Conservation (phyloP, 768 basidiomycete species). For the Coprinopsis marcescibilis region DNA sequence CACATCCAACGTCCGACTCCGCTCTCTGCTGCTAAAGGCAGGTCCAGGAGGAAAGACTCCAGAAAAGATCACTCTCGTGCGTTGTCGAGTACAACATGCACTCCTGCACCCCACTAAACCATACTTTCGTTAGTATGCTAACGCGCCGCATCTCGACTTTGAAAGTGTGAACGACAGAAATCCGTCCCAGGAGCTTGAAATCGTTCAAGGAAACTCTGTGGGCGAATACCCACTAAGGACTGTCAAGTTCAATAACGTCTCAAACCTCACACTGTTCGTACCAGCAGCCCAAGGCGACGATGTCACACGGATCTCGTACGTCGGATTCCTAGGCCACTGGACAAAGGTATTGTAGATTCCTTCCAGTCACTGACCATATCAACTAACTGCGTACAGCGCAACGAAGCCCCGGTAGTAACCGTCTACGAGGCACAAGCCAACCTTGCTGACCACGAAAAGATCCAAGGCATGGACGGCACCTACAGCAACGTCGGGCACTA, state of each 20-base stretch:
- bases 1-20: constrained; percentile 79
- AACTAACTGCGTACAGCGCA: too few species aligned
- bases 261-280: constrained; percentile 78
- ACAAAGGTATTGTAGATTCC: constrained; percentile 56
- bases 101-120: background rate
- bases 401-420: constrained; percentile 71
- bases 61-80: constrained; percentile 60
- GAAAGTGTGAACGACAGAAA: constrained; percentile 56
- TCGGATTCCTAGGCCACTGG: constrained; percentile 83
- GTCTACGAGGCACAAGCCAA: constrained; percentile 89
- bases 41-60: constrained; percentile 81
- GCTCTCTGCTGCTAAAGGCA: constrained; percentile 75
- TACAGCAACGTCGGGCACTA: constrained; percentile 8
- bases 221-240: constrained; percentile 85
- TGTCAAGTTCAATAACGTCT: constrained; percentile 80
- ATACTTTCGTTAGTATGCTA: constrained; percentile 54
- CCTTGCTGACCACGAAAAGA: constrained; percentile 81
- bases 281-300: constrained; percentile 79
- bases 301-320: constrained; percentile 69
- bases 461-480: constrained; percentile 65
- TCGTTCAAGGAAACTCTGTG: constrained; percentile 67
- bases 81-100: constrained; percentile 15
- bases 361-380: too few species aligned
- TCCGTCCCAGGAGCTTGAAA: constrained; percentile 66
- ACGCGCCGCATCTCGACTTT: constrained; percentile 78